These are phyloP conservation scores for Xerocomellus chrysenteron DNA, from an alignment of 768 basidiomycete species.

Conservation along the genomic window DNA sequence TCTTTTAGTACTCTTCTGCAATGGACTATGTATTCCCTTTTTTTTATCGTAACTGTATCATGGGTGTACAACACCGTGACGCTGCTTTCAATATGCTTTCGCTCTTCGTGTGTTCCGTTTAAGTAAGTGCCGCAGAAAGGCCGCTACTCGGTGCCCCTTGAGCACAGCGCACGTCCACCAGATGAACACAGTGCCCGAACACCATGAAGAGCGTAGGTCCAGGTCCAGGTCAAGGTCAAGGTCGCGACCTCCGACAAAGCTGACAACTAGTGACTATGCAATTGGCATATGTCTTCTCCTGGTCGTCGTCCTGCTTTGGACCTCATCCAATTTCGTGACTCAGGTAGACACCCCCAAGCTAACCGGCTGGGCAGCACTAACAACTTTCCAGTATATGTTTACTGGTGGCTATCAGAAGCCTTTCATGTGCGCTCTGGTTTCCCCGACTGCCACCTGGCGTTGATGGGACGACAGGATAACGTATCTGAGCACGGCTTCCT, in stretches of 20 bases:
- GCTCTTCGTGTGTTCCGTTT: background rate
- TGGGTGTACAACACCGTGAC: background rate
- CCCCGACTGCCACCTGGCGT: background rate
- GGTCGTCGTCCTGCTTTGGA: slow-evolving; percentile 85
- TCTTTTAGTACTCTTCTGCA: background rate
- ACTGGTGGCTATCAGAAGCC: slow-evolving; percentile 83
- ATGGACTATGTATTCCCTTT: background rate
- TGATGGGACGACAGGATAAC: slow-evolving; percentile 57
- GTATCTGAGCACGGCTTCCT: slow-evolving; percentile 90
- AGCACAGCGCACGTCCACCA: background rate
- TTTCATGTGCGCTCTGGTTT: slow-evolving; percentile 60
- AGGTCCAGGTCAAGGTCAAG: slow-evolving; percentile 6
- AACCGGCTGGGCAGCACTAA: slow-evolving; percentile 1
- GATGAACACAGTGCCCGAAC: slow-evolving; percentile 19
- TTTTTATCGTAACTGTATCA: slow-evolving; percentile 1
- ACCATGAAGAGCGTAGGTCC: slow-evolving; percentile 14
- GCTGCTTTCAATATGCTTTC: background rate
- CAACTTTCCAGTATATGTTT: slow-evolving; percentile 43
- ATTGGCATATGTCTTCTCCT: slow-evolving; percentile 70
- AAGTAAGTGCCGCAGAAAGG: too few species aligned
- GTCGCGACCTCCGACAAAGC: background rate
- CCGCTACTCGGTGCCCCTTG: background rate
- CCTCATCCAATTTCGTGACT: slow-evolving; percentile 81
- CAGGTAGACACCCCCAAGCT: slow-evolving; percentile 46
- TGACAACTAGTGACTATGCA: slow-evolving; percentile 38